These are phyloP conservation scores for Thelonectria discophora DNA, from an alignment of 2,329 filamentous ascomycete species.

Conservation along the genomic window DNA sequence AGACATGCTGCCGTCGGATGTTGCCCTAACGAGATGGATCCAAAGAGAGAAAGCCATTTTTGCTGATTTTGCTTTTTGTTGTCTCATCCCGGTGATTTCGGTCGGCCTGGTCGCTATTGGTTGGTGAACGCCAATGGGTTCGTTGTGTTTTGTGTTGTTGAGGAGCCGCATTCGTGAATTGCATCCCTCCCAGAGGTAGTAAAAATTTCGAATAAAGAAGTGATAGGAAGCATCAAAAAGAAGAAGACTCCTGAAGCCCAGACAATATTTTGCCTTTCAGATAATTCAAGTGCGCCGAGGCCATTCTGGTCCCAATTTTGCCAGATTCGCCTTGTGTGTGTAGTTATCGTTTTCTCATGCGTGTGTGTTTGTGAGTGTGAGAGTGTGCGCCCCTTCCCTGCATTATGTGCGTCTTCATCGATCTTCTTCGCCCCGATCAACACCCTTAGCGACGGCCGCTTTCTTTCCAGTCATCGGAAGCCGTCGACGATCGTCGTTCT, in stretches of 20 bases:
- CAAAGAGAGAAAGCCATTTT: too few species aligned
- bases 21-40: too few species aligned
- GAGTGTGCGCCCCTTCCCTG: too few species aligned
- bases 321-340: conserved; percentile 10
- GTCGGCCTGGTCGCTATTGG: not conserved
- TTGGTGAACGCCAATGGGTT: too few species aligned
- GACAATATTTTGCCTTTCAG: conserved; percentile 5
- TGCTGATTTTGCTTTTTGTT: not conserved
- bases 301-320: conserved; percentile 17
- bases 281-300: conserved; percentile 21
- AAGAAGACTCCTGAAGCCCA: conserved; percentile 17
- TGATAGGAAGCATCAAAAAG: conserved; percentile 2
- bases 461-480: conserved; percentile 39
- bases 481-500: conserved; percentile 38
- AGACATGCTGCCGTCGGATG: too few species aligned
- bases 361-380: too few species aligned
- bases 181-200: not conserved
- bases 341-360: conserved; percentile 16
- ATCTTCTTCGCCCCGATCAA: too few species aligned
- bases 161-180: not conserved
- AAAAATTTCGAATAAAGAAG: not conserved
- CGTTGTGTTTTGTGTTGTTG: not conserved
- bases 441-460: conserved; percentile 34
- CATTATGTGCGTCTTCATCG: conserved; percentile 8
- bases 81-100: not conserved